Evolutionary conservation across 306 rosid genomes (phyloP).

Genomic region (Vicia villosa): DNA sequence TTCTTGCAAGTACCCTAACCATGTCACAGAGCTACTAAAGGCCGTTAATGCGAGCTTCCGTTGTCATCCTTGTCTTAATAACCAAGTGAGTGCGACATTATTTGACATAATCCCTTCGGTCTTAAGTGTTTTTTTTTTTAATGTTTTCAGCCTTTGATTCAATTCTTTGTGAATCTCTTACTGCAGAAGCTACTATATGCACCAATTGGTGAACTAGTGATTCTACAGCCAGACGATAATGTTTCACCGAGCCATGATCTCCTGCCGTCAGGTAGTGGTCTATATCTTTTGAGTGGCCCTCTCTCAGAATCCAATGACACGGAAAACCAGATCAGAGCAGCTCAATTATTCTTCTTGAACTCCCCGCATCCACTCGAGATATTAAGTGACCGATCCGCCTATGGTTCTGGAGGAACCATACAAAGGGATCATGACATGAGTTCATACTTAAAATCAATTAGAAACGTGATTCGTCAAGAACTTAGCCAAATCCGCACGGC

Average conservation of each 20-base stretch:
- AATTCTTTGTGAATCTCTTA: conserved; percentile 20
- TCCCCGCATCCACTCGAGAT: conserved; percentile 96
- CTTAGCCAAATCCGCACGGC: conserved; percentile 57
- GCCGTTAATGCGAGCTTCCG: conserved; percentile 82
- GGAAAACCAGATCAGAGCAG: conserved; percentile 72
- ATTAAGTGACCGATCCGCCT: conserved; percentile 76
- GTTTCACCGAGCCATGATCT: conserved; percentile 86
- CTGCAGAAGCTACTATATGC: conserved; percentile 72
- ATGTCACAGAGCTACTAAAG: conserved; percentile 77
- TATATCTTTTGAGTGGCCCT: conserved; percentile 61
- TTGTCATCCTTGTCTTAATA: conserved; percentile 81
- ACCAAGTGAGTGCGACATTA: conserved; percentile 70
- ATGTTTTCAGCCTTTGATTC: conserved; percentile 54
- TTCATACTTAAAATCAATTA: conserved; percentile 67
- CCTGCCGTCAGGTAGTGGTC: conserved; percentile 86
- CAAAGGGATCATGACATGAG: conserved; percentile 94
- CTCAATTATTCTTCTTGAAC: conserved; percentile 67
- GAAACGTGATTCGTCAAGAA: conserved; percentile 76
- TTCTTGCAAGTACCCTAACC: conserved; percentile 91
- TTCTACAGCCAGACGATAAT: conserved; percentile 89
- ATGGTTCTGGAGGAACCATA: conserved; percentile 79
- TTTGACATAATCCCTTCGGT: conserved; percentile 8
- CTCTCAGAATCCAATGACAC: conserved; percentile 46
- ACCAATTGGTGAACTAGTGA: conserved; percentile 89
- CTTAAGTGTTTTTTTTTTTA: neutral